Evolutionary conservation across 495 filamentous ascomycete species (phyloP), one percentile per base, ranked within the genome.

Genomic region (Glutinoglossum americanum): DNA sequence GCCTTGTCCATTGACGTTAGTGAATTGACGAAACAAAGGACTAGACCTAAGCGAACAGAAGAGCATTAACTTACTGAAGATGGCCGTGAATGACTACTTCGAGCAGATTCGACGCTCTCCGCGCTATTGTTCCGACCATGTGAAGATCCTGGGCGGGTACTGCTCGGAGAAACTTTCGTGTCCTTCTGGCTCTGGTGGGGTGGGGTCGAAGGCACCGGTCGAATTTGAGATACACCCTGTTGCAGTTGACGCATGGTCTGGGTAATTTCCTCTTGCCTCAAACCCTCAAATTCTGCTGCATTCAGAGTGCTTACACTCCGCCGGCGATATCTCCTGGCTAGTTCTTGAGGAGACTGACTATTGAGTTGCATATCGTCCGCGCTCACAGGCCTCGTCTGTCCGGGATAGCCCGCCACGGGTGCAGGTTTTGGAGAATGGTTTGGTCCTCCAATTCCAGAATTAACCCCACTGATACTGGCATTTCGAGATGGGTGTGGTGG

Each of bases 271-370:
- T 51, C 60, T 57, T 13, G 49, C 26, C 49, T 30, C 15, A 53
- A 28, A 5, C 23, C 19, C 19, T 69, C 64, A 65, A 73, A 77
- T 60, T 76, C 75, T 59, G 70, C 67, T 62, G 80, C 78, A 70
- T 92, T 87, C 63, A 94, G 76, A 51, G 78, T 84, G 57, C 85
- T 84, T 73, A 89, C 77, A 66, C 89, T 95, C 57, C 88, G 77
- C 63, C 89, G 78, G 60, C 89, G 74, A 70, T 88, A 85, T 60
- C 84, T 77, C 67, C 85, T 85, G 10, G 82, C 78, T 54, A 80
- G 72, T 51, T 90, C 87, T 5, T 41, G 56, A 13, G 37, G 13
- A 17, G 44, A 21, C 17, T 23, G 27, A 6, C 19, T 45, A 33
- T 75, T 67, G 21, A 67, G 35, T 32, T 72, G 70, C 32, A 70